phyloP scores from a whole-genome alignment of 2,329 filamentous ascomycete species.

The Alternaria sp. region DNA sequence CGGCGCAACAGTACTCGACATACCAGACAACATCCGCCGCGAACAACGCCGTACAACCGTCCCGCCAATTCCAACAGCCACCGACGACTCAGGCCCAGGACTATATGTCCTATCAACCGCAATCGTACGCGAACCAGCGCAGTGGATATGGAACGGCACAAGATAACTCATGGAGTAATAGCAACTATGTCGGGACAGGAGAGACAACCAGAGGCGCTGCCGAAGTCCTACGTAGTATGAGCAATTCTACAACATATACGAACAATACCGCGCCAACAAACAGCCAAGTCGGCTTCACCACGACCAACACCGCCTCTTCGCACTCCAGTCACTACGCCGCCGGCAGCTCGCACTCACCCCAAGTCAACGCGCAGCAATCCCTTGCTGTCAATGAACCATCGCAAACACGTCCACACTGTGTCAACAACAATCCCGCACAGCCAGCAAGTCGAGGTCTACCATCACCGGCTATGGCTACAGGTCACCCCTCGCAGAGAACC shows the following conservation, averaged over 20 bases:
- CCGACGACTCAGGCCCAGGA: slow-evolving; percentile 36
- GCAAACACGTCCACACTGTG: slow-evolving; percentile 39
- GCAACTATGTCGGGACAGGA: slow-evolving; percentile 35
- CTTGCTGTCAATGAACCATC: slow-evolving; percentile 34
- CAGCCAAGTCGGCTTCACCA: slow-evolving; percentile 34
- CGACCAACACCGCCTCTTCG: slow-evolving; percentile 31
- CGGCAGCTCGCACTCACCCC: slow-evolving; percentile 23
- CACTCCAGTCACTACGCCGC: slow-evolving; percentile 31
- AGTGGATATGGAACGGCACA: slow-evolving; percentile 34
- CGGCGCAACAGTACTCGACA: slow-evolving; percentile 40
- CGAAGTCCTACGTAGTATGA: slow-evolving; percentile 47
- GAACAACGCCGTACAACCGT: slow-evolving; percentile 34
- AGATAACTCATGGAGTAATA: slow-evolving; percentile 34
- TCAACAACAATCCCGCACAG: slow-evolving; percentile 38
- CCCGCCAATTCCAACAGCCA: slow-evolving; percentile 40
- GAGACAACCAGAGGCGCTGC: slow-evolving; percentile 44
- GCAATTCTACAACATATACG: slow-evolving; percentile 39
- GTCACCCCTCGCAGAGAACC: slow-evolving; percentile 38
- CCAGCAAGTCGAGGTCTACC: slow-evolving; percentile 29
- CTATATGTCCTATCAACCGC: slow-evolving; percentile 40
- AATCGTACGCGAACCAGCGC: slow-evolving; percentile 33
- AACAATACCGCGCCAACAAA: slow-evolving; percentile 25
- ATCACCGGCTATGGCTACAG: slow-evolving; percentile 37
- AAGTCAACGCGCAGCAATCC: slow-evolving; percentile 32
- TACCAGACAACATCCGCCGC: slow-evolving; percentile 40